Conservation (phyloP, 192 early-diverging fungal genomes). For the Dimargaris cristalligena region DNA sequence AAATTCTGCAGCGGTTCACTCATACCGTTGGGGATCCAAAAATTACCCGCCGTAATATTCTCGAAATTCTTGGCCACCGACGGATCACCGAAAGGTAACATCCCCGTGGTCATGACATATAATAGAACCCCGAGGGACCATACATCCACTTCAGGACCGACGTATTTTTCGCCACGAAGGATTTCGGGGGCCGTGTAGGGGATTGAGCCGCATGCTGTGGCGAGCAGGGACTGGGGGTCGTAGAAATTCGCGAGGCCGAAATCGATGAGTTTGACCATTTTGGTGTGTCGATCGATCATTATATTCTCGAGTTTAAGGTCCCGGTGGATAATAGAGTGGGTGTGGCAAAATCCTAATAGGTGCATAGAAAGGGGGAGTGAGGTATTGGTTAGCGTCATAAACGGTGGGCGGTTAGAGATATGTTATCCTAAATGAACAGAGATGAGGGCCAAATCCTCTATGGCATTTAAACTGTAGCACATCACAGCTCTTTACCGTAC, state of each 20-base stretch:
- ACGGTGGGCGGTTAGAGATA: too few species aligned
- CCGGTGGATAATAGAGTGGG: slow-evolving; percentile 57
- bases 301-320: slow-evolving; percentile 89
- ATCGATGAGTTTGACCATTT: slow-evolving; percentile 66
- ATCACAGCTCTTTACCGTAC: too few species aligned
- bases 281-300: slow-evolving; percentile 33
- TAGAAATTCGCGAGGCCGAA: slow-evolving; percentile 83
- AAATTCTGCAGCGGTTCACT: slow-evolving; percentile 22
- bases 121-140: slow-evolving; percentile 89
- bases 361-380: not conserved
- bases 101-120: slow-evolving; percentile 67
- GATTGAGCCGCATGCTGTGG: slow-evolving; percentile 85
- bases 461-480: too few species aligned
- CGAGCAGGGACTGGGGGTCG: slow-evolving; percentile 40
- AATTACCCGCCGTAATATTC: slow-evolving; percentile 35
- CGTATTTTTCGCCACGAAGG: slow-evolving; percentile 74
- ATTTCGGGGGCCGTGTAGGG: slow-evolving; percentile 86
- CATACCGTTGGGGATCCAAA: slow-evolving; percentile 22
- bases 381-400: too few species aligned
- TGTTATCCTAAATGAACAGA: too few species aligned
- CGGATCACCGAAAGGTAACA: slow-evolving; percentile 41
- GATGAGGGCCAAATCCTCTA: too few species aligned
- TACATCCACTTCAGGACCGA: slow-evolving; percentile 86
- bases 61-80: slow-evolving; percentile 29
- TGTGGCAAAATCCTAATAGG: slow-evolving; percentile 30